Percentiles rank a stretch among this genome's conserved stretches.
phyloP scores from a whole-genome alignment of 2,329 filamentous ascomycete genomes.

The Fusarium cyanostomum region DNA sequence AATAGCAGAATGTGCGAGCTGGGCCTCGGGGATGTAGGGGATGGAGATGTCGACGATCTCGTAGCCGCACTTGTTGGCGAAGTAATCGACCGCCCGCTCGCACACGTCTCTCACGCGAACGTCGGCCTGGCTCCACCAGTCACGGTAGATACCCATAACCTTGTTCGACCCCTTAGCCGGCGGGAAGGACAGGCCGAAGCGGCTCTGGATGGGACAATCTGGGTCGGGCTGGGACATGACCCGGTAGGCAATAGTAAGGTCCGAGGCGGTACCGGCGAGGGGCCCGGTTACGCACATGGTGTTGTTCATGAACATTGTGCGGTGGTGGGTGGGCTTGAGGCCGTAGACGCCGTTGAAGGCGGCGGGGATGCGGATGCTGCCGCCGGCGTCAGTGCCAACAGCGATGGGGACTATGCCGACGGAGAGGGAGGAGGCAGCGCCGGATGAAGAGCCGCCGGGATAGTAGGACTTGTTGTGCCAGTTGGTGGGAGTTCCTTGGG shows the following conservation, averaged over 20 bases:
- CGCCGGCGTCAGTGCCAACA: constrained; percentile 79
- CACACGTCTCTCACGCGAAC: constrained; percentile 70
- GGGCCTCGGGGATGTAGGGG: constrained; percentile 74
- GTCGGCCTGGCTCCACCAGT: constrained; percentile 61
- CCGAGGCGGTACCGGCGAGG: constrained; percentile 77
- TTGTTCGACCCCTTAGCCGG: constrained; percentile 58
- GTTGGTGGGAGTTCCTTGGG: constrained; percentile 78
- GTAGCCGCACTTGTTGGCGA: constrained; percentile 60
- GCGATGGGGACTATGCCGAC: constrained; percentile 79
- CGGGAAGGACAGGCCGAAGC: constrained; percentile 69
- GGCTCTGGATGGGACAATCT: constrained; percentile 64
- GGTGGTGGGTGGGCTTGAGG: constrained; percentile 80
- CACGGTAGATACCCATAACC: constrained; percentile 76
- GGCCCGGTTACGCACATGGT: constrained; percentile 75
- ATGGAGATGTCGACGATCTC: constrained; percentile 68
- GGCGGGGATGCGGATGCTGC: constrained; percentile 77
- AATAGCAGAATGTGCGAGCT: constrained; percentile 79
- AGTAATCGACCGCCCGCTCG: constrained; percentile 68
- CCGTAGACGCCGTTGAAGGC: constrained; percentile 84
- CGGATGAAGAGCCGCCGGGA: constrained; percentile 82
- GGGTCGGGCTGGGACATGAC: constrained; percentile 79
- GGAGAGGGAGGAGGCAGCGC: constrained; percentile 75
- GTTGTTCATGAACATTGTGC: constrained; percentile 66
- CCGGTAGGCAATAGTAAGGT: constrained; percentile 84
- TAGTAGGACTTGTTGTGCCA: constrained; percentile 82